Percentiles rank a stretch among this genome's conserved stretches.
phyloP scores from a whole-genome alignment of 1,139 yeast genomes.

The Yamadazyma pseudoaaseri region DNA sequence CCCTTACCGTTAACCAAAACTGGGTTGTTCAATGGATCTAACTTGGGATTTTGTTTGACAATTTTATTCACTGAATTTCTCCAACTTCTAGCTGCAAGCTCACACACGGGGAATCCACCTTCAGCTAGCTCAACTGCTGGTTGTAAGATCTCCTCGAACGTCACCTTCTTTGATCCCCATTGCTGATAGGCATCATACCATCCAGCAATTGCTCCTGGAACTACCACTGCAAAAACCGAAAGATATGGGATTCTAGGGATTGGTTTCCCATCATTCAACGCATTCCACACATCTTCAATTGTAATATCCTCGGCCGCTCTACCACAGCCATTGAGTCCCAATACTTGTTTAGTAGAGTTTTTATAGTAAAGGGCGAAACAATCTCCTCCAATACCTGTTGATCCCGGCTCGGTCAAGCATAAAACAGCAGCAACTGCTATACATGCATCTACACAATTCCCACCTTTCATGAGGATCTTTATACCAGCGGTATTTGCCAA shows the following conservation, averaged over 20 bases:
- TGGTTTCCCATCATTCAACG: constrained; percentile 41
- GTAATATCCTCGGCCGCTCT: constrained; percentile 56
- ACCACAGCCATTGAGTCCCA: constrained; percentile 79
- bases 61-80: constrained; percentile 35
- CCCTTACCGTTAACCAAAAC: constrained; percentile 30
- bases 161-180: constrained; percentile 74
- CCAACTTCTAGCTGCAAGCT: constrained; percentile 60
- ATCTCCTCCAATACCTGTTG: constrained; percentile 86
- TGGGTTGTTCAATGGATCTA: constrained; percentile 27
- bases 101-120: constrained; percentile 64
- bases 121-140: constrained; percentile 76
- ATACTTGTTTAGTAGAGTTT: constrained; percentile 46
- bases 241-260: constrained; percentile 39
- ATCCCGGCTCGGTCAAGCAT: constrained; percentile 69
- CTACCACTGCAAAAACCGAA: constrained; percentile 43
- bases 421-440: constrained; percentile 79
- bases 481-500: constrained; percentile 76
- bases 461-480: constrained; percentile 64
- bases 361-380: constrained; percentile 68
- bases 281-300: constrained; percentile 48
- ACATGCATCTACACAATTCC: constrained; percentile 80
- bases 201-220: constrained; percentile 22
- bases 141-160: constrained; percentile 55
- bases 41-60: constrained; percentile 30
- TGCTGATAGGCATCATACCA: constrained; percentile 49